These are phyloP conservation scores for Candida chauliodis DNA, from an alignment of 805 yeast genomes.

Conservation along the genomic window DNA sequence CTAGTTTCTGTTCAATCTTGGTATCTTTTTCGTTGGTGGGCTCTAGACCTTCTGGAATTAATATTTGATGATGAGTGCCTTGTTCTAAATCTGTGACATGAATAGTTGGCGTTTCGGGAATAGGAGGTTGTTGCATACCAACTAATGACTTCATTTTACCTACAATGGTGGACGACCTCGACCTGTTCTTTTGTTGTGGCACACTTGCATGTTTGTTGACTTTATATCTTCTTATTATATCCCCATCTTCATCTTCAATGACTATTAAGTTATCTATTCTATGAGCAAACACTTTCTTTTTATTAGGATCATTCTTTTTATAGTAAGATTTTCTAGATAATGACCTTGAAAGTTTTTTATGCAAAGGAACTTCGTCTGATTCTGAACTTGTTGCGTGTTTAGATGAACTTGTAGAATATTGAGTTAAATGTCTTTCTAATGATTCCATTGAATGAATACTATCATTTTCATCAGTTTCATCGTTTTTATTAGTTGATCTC, in stretches of 20 bases:
- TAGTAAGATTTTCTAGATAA: constrained; percentile 19
- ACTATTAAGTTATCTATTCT: constrained; percentile 73
- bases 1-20: constrained; percentile 5
- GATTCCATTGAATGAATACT: constrained; percentile 37
- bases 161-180: constrained; percentile 39
- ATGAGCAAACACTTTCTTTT: constrained; percentile 60
- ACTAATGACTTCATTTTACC: constrained; percentile 51
- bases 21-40: background rate
- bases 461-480: background rate
- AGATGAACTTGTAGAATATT: constrained; percentile 26
- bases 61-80: constrained; percentile 1
- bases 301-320: constrained; percentile 27
- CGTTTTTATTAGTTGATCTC: too few species aligned
- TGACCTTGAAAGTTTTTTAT: constrained; percentile 12
- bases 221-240: constrained; percentile 76
- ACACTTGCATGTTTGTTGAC: constrained; percentile 55
- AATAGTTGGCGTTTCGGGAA: constrained; percentile 8
- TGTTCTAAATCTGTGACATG: constrained; percentile 9
- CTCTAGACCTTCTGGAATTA: constrained; percentile 7
- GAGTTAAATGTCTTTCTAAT: constrained; percentile 32
- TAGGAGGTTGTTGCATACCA: constrained; percentile 39
- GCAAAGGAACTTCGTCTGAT: constrained; percentile 10
- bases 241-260: constrained; percentile 91
- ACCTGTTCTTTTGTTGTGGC: constrained; percentile 38
- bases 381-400: constrained; percentile 23